Evolutionary conservation across 2,329 filamentous ascomycete species (phyloP), one percentile per base, ranked within the genome.

Genomic region (Diaporthe aspalathi): DNA sequence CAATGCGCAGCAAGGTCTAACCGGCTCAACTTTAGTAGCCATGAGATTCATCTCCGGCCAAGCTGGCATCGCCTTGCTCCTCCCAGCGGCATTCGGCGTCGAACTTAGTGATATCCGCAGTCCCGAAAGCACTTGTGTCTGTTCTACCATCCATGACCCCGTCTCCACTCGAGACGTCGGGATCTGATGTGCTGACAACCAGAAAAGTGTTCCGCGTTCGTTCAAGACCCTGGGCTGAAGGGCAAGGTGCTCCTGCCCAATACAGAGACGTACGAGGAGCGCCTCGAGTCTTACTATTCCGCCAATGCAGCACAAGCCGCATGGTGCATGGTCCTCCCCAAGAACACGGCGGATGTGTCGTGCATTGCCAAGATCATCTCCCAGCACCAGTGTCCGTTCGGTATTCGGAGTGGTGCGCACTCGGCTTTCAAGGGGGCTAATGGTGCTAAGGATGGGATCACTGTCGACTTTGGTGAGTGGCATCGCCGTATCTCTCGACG

Each of bases 401-500:
- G 79, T 24, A 79, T 83, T 35, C 76, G 79, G 0, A 80, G 80
- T n/a, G 80, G 80, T 29, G 79, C 81, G 4, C 80, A 82, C n/a
- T 80, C 79, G 22, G 75, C 77, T 11, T 79, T 78, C 38, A 71
- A 75, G 1, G 65, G 79, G 2, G 76, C 79, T 65, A 80, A 81
- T 72, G 77, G 76, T 24, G 75, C 80, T 2, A 71, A 78, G 14
- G 74, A 79, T 20, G 80, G 81, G 3, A 74, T 81, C 20, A 80
- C 79, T 1, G 76, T 81, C 20, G 80, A 81, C 72, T 77, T 81
- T 20, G 78, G 77, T 77, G 73, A 24, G 60, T 12, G 16, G n/a
- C 29, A 8, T 35, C 11, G 9, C 24, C 16, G 38, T n/a, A 29
- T 45, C 22, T 27, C 24, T 20, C 29, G 27, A 12, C 27, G 38